Evolutionary conservation across 306 rosid species (phyloP).

Genomic region (Hippophae tibetana): DNA sequence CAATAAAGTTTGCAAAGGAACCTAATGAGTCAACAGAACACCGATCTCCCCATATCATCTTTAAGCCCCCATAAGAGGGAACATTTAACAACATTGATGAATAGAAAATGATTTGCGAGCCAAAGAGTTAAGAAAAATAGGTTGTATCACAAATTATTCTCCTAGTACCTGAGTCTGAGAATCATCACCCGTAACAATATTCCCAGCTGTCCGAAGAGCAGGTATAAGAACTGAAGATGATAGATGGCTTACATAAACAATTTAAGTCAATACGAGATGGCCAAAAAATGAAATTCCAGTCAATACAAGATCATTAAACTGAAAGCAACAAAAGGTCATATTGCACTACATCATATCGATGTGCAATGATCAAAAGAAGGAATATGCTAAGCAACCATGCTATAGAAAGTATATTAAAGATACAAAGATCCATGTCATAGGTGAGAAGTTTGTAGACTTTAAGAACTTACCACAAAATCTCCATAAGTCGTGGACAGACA

Average conservation of each 20-base stretch:
- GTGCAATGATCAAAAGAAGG: background rate
- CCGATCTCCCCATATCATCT: too few species aligned
- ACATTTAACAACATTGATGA: too few species aligned
- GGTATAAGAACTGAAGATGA: slow-evolving; percentile 49
- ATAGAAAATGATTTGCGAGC: too few species aligned
- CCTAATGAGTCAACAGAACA: too few species aligned
- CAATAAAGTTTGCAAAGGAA: too few species aligned
- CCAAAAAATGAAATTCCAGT: too few species aligned
- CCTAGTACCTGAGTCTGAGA: slow-evolving; percentile 49
- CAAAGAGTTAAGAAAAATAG: too few species aligned
- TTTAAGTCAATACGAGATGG: slow-evolving; percentile 3
- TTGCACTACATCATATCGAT: background rate
- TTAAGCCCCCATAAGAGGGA: too few species aligned
- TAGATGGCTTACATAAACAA: slow-evolving; percentile 42
- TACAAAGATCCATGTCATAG: background rate
- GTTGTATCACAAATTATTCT: background rate
- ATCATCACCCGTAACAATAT: slow-evolving; percentile 59
- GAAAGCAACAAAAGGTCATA: background rate
- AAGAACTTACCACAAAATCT: slow-evolving; percentile 43
- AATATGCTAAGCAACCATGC: background rate
- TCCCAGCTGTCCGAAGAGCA: slow-evolving; percentile 56
- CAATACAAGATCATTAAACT: background rate
- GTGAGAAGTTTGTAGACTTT: background rate
- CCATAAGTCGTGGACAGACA: slow-evolving; percentile 48
- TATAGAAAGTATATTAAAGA: background rate